phyloP scores from a whole-genome alignment of 768 basidiomycete genomes.

The Ramaria sp. region DNA sequence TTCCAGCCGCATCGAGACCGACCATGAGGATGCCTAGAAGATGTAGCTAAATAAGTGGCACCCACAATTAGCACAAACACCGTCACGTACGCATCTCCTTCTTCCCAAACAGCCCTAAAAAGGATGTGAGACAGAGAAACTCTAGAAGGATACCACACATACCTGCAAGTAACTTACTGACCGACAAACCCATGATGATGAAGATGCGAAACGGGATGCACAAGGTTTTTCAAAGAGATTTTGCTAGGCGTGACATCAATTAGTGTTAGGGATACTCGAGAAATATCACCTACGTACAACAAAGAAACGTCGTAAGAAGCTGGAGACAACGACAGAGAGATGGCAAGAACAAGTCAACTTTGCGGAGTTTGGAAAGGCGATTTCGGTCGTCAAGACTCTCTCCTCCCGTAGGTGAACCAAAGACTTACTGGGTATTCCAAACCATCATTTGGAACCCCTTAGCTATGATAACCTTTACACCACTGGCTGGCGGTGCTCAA shows the following conservation, averaged over 20 bases:
- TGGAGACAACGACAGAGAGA: neutral
- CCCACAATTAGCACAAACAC: neutral
- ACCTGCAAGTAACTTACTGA: conserved; percentile 35
- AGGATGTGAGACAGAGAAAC: neutral
- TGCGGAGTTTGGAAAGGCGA: neutral
- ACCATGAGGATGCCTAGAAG: conserved; percentile 94
- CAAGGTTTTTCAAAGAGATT: neutral
- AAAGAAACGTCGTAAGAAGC: neutral
- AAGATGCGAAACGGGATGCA: neutral
- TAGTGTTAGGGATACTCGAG: neutral
- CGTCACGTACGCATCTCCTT: conserved; percentile 92
- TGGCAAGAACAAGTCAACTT: neutral
- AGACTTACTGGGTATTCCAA: no score
- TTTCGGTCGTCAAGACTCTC: neutral
- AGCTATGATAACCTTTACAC: conserved; percentile 88
- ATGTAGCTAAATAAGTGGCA: conserved; percentile 17
- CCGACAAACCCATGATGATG: conserved; percentile 60
- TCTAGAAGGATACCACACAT: no score
- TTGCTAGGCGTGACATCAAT: neutral
- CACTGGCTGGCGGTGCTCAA: conserved; percentile 76
- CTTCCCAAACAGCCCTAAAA: conserved; percentile 77
- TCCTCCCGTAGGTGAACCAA: no score
- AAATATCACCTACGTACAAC: neutral
- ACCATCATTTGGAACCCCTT: no score
- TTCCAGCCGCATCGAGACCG: conserved; percentile 98